These are phyloP conservation scores for Podaxis sp. DNA, from an alignment of 768 basidiomycete species.

Conservation along the genomic window DNA sequence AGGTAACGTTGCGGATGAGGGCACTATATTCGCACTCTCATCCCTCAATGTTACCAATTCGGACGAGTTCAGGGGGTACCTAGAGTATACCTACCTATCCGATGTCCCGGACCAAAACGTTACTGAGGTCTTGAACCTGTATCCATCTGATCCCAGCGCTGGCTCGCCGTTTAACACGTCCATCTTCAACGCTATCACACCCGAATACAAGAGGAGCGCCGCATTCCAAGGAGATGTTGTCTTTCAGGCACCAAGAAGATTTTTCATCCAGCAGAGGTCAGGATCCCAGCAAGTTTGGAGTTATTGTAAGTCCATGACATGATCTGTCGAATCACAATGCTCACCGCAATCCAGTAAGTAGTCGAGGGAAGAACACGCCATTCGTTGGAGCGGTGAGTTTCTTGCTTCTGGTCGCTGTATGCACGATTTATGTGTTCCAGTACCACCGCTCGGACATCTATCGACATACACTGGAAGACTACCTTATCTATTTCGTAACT, in stretches of 20 bases:
- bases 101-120: slow-evolving; percentile 21
- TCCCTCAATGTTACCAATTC: slow-evolving; percentile 40
- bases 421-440: slow-evolving; percentile 23
- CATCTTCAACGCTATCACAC: slow-evolving; percentile 35
- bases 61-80: slow-evolving; percentile 21
- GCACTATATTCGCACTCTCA: slow-evolving; percentile 47
- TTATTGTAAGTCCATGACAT: slow-evolving; percentile 32
- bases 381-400: slow-evolving; percentile 42
- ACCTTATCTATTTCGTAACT: slow-evolving; percentile 44
- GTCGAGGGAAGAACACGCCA: slow-evolving; percentile 38
- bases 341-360: slow-evolving; percentile 32
- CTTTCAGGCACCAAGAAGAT: slow-evolving; percentile 52
- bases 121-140: slow-evolving; percentile 26
- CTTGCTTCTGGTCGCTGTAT: neutral
- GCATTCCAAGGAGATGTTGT: slow-evolving; percentile 49
- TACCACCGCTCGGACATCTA: slow-evolving; percentile 41
- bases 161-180: slow-evolving; percentile 56
- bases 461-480: slow-evolving; percentile 40
- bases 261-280: slow-evolving; percentile 41
- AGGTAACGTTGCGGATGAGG: slow-evolving; percentile 60
- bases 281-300: slow-evolving; percentile 45
- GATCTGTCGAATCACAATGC: too few species aligned
- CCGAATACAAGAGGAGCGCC: slow-evolving; percentile 52
- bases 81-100: slow-evolving; percentile 23
- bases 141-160: slow-evolving; percentile 34